phyloP scores from a whole-genome alignment of 192 early-diverging fungal genomes.

The Irineochytrium annulatum region DNA sequence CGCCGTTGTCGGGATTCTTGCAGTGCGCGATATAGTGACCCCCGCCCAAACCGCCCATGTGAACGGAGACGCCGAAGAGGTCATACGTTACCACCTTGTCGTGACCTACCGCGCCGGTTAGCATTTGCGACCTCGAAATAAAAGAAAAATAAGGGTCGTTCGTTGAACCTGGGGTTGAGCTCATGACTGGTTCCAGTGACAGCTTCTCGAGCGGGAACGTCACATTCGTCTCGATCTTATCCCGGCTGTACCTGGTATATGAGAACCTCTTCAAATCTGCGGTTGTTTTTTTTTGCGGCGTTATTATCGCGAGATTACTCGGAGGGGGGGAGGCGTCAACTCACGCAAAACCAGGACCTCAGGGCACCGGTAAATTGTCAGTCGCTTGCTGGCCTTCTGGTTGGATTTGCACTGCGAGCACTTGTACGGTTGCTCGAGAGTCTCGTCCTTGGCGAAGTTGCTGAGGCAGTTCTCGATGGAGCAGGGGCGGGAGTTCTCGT shows the following conservation, averaged over 20 bases:
- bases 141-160: too few relatives aligned
- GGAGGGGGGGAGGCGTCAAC: background rate
- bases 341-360: slow-evolving; percentile 51
- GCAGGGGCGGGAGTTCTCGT: background rate
- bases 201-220: slow-evolving; percentile 31
- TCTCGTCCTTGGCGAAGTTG: slow-evolving; percentile 65
- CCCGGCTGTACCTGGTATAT: slow-evolving; percentile 26
- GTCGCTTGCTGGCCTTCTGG: slow-evolving; percentile 27
- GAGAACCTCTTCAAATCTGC: slow-evolving; percentile 48
- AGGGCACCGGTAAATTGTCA: slow-evolving; percentile 36
- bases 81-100: slow-evolving; percentile 39
- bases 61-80: slow-evolving; percentile 45
- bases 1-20: slow-evolving; percentile 24
- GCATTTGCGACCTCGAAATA: background rate
- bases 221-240: slow-evolving; percentile 40
- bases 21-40: slow-evolving; percentile 50
- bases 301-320: too few relatives aligned
- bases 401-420: slow-evolving; percentile 59
- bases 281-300: background rate
- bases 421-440: slow-evolving; percentile 63
- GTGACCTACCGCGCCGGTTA: slow-evolving; percentile 12
- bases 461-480: slow-evolving; percentile 48
- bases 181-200: slow-evolving; percentile 27
- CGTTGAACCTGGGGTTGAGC: slow-evolving; percentile 13
- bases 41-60: slow-evolving; percentile 44